Percentiles rank a stretch among this genome's conserved stretches.
Evolutionary conservation across 768 basidiomycete genomes (phyloP).

Genomic region (Rhodocollybia butyracea): DNA sequence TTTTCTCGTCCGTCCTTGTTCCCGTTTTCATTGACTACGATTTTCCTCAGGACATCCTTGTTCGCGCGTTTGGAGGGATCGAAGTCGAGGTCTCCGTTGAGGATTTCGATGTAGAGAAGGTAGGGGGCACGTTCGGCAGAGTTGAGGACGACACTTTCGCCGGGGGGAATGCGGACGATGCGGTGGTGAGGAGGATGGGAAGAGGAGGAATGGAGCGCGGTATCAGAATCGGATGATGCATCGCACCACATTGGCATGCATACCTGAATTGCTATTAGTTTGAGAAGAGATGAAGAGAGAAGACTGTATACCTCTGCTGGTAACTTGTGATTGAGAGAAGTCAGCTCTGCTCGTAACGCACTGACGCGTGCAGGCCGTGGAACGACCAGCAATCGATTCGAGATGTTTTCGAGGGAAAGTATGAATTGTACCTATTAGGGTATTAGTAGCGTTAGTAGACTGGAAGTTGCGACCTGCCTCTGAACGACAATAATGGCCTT

Average conservation of each 20-base stretch:
- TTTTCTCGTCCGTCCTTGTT: constrained; percentile 56
- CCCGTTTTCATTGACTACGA: constrained; percentile 64
- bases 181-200: constrained; percentile 78
- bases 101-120: constrained; percentile 86
- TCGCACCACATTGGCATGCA: constrained; percentile 94
- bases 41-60: constrained; percentile 79
- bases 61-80: constrained; percentile 82
- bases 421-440: constrained; percentile 74
- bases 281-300: not conserved
- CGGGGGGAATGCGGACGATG: constrained; percentile 95
- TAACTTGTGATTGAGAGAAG: constrained; percentile 91
- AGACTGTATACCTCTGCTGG: constrained; percentile 77
- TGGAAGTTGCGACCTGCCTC: constrained; percentile 50
- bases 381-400: constrained; percentile 85
- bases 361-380: constrained; percentile 94
- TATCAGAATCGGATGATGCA: constrained; percentile 67
- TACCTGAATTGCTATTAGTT: constrained; percentile 40
- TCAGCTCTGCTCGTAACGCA: constrained; percentile 94
- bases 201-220: constrained; percentile 30
- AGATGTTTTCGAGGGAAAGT: constrained; percentile 86
- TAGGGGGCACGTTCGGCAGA: constrained; percentile 96
- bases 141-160: constrained; percentile 96
- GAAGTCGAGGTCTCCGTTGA: constrained; percentile 89
- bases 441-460: constrained; percentile 9
- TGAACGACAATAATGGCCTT: constrained; percentile 85